Base-by-base conservation (phyloP, 2,329 filamentous ascomycete species). In the Fusarium sp. region DNA sequence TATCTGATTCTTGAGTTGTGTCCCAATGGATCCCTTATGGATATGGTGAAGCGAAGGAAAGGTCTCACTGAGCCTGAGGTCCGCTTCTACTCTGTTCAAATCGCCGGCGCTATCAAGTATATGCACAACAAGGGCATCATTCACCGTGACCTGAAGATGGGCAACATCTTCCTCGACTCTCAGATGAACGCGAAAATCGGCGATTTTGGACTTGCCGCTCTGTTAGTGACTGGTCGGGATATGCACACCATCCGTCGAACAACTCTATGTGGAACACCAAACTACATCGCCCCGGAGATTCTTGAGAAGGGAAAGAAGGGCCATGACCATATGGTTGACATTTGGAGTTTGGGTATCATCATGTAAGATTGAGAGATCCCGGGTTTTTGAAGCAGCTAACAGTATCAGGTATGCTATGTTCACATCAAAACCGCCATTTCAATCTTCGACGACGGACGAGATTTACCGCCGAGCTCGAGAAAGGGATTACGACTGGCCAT, bases 151-250 rank as follows among this genome's bases (percentile, higher is more conserved):
- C 82, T 99, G 73, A 99, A 99, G 82, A 98, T 98, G 85, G 97
- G 96, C 48, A 99, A 99, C 78, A 91, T 99, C 71, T 99, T 99
- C 76, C 85, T 99, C 53, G 96, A 99, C 79, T 89, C 89, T 55
- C 86, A 94, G 71, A 98, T 99, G 95, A 97, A 99, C 76, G 91
- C 97, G 74, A 99, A 99, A 79, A 93, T 99, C 74, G 96, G 96
- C 43, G 96, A 99, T 79, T 99, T 99, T 81, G 96, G 96, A 5
- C 85, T 99, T 57, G 96, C 96, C 29, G 96, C 97, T 28, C 85
- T 99, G 73, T 85, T 98, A 58, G 90, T 98, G 43, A 97, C 94
- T 12, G 93, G 95, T 76, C 94, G 92, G 78, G 96, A 99, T 76
- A 93, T 93, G 87, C 91, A 90, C 79, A 93, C 88, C 63, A 89